These are phyloP conservation scores for Salmacisia buchloeana DNA, from an alignment of 1,284 basidiomycete genomes.

Conservation along the genomic window DNA sequence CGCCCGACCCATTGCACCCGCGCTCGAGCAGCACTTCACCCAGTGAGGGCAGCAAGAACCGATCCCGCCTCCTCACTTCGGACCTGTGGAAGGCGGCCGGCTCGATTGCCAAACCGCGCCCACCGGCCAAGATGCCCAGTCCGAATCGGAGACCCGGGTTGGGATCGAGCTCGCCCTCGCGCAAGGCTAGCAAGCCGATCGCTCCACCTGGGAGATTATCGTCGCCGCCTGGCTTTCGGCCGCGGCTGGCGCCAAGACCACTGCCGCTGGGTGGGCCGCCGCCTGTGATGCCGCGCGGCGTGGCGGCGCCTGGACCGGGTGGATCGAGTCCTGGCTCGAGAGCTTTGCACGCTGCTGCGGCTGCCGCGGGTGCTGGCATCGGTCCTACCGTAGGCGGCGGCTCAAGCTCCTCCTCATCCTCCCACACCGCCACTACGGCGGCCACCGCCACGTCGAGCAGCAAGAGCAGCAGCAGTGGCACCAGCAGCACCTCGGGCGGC, in stretches of 20 bases:
- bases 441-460: too few species aligned
- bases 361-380: neutral
- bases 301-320: too few species aligned
- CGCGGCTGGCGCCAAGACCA: neutral
- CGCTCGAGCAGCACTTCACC: neutral
- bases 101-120: constrained; percentile 5
- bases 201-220: neutral
- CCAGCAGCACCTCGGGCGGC: too few species aligned
- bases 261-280: constrained; percentile 1
- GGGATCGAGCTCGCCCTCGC: neutral
- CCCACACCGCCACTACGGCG: too few species aligned
- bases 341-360: neutral
- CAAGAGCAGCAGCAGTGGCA: too few species aligned
- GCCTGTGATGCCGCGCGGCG: neutral
- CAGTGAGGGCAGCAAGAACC: neutral
- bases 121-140: neutral
- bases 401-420: too few species aligned
- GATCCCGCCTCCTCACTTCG: neutral
- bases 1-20: neutral
- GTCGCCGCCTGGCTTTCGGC: constrained; percentile 4
- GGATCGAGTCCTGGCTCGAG: neutral
- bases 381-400: neutral
- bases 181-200: neutral
- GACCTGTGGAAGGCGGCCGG: constrained; percentile 5
- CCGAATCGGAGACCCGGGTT: too few species aligned